Evolutionary conservation across 352 stramenopile species (phyloP).

Genomic region (Globisporangium ultimum): DNA sequence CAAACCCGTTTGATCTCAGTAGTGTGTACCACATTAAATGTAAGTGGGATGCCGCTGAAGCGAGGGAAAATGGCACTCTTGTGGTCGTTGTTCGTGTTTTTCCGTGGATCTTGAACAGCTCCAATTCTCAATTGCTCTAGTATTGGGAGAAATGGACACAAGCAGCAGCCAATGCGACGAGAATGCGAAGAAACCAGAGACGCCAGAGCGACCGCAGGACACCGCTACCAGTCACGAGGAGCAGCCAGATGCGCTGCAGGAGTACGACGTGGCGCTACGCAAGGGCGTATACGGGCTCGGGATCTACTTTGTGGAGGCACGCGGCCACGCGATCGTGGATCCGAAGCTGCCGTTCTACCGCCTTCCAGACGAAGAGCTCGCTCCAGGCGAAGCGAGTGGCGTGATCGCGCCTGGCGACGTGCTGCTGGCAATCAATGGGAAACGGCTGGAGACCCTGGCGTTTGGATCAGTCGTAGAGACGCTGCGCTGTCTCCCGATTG

Average conservation of each 20-base stretch:
- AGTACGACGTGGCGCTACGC: constrained; percentile 45
- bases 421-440: constrained; percentile 45
- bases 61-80: too few relatives aligned
- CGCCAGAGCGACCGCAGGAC: background rate
- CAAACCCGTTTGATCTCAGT: too few relatives aligned
- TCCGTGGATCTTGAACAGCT: constrained; percentile 6
- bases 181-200: background rate
- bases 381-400: constrained; percentile 56
- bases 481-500: constrained; percentile 41
- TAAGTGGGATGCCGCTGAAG: too few relatives aligned
- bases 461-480: constrained; percentile 61
- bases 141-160: background rate
- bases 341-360: constrained; percentile 62
- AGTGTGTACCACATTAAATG: too few relatives aligned
- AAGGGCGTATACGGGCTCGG: constrained; percentile 67
- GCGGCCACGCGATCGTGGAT: constrained; percentile 53
- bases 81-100: too few relatives aligned
- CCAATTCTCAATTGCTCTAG: too few relatives aligned
- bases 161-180: background rate
- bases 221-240: background rate
- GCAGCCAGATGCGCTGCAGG: background rate
- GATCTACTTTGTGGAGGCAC: constrained; percentile 58
- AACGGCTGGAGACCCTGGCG: constrained; percentile 20
- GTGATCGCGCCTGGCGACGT: constrained; percentile 44
- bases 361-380: constrained; percentile 41